phyloP scores from a whole-genome alignment of 257 asterid species.

The Plantago ovata region DNA sequence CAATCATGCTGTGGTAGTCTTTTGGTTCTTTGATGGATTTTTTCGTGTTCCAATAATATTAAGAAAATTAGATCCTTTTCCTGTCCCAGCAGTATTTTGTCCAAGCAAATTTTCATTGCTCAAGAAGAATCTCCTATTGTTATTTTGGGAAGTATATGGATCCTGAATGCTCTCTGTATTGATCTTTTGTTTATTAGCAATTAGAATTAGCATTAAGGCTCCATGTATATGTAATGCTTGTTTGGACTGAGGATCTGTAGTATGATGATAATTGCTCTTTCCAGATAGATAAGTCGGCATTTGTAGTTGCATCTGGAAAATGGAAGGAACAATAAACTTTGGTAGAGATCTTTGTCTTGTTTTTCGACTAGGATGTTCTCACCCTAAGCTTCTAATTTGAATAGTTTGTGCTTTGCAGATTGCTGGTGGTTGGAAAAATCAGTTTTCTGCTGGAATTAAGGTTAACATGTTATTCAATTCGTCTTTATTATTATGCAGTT shows the following conservation, averaged over 20 bases:
- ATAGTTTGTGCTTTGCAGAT: constrained; percentile 38
- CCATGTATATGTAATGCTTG: constrained; percentile 8
- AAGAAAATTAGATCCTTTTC: too few relatives aligned
- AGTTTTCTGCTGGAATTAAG: constrained; percentile 87
- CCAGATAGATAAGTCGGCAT: constrained; percentile 10
- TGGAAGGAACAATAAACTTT: constrained; percentile 10
- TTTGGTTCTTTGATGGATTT: too few relatives aligned
- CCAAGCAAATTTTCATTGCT: too few relatives aligned
- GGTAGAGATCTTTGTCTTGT: constrained; percentile 13
- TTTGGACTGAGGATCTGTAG: constrained; percentile 13
- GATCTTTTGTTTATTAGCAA: background rate
- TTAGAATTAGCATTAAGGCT: constrained; percentile 8
- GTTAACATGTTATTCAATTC: constrained; percentile 32
- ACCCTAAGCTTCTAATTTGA: constrained; percentile 21
- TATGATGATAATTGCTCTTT: constrained; percentile 10
- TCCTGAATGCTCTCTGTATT: background rate
- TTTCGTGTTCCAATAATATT: too few relatives aligned
- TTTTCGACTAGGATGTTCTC: constrained; percentile 13
- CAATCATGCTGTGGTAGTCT: too few relatives aligned
- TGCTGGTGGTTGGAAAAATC: constrained; percentile 72
- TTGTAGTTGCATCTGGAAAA: constrained; percentile 14
- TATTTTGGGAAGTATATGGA: background rate
- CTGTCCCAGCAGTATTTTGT: too few relatives aligned
- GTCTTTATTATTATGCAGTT: constrained; percentile 13
- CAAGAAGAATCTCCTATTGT: too few relatives aligned